A percentile compares a stretch with the other conserved stretches of the same genome.
phyloP scores from a whole-genome alignment of 2,329 filamentous ascomycete species.

The Colletotrichum coccodes region DNA sequence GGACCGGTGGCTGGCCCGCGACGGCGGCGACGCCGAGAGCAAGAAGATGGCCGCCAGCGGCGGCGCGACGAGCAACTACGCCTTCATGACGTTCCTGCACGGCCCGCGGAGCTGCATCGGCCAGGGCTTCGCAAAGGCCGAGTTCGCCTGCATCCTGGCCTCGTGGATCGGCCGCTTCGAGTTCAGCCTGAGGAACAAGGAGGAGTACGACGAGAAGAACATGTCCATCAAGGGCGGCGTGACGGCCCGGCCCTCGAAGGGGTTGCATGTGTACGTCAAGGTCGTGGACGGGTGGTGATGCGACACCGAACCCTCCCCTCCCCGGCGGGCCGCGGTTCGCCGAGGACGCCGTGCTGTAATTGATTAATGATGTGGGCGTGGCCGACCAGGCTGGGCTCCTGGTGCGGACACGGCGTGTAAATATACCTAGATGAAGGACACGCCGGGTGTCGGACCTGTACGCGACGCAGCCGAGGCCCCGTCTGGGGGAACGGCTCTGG shows the following conservation, averaged over 20 bases:
- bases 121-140: conserved; percentile 80
- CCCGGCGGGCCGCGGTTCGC: not conserved
- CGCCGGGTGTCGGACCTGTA: no score
- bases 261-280: conserved; percentile 75
- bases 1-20: conserved; percentile 74
- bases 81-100: conserved; percentile 85
- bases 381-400: not conserved
- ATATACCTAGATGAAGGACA: not conserved
- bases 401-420: not conserved
- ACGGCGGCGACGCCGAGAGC: conserved; percentile 44
- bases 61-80: conserved; percentile 80
- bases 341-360: not conserved
- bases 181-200: conserved; percentile 65
- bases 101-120: conserved; percentile 90
- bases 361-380: not conserved
- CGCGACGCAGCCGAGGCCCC: no score
- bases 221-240: conserved; percentile 75
- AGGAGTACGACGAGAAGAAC: conserved; percentile 73
- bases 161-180: conserved; percentile 80
- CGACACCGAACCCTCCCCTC: no score
- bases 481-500: not conserved
- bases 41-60: conserved; percentile 67
- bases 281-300: conserved; percentile 31
- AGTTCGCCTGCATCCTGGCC: conserved; percentile 87
- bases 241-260: conserved; percentile 78